A percentile compares a stretch with the other conserved stretches of the same genome.
These are phyloP conservation scores for Leucoagaricus sp. DNA, from an alignment of 1,284 basidiomycete genomes.

Conservation along the genomic window DNA sequence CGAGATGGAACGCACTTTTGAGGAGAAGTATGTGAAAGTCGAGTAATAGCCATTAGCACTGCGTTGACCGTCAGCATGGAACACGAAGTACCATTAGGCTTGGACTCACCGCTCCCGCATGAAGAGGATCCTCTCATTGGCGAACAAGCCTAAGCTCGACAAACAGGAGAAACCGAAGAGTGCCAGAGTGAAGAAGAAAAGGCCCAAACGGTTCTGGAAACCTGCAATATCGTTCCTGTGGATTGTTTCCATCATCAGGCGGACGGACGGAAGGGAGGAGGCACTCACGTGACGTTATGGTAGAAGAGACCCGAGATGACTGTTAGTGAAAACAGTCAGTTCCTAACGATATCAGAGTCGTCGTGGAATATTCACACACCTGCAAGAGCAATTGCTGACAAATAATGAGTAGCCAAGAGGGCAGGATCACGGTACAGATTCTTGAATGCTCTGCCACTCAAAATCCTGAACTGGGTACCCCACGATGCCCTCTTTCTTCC, in stretches of 20 bases:
- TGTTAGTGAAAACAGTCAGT: constrained; percentile 26
- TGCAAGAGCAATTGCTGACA: constrained; percentile 82
- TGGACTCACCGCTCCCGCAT: constrained; percentile 85
- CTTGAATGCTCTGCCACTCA: constrained; percentile 97
- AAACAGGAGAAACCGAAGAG: constrained; percentile 96
- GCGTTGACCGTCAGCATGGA: constrained; percentile 13
- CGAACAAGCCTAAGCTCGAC: constrained; percentile 90
- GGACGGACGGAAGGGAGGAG: constrained; percentile 1
- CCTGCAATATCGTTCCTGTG: constrained; percentile 86
- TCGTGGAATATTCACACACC: constrained; percentile 45
- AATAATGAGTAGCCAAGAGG: constrained; percentile 88
- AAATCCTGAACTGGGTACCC: constrained; percentile 88
- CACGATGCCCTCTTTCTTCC: constrained; percentile 86
- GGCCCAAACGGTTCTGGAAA: constrained; percentile 82
- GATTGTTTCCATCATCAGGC: neutral
- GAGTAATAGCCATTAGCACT: constrained; percentile 97
- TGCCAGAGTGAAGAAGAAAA: constrained; percentile 96
- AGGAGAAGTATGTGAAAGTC: constrained; percentile 92
- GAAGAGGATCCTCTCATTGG: constrained; percentile 92
- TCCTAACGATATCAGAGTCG: no score
- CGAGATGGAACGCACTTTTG: constrained; percentile 55
- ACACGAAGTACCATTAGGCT: neutral
- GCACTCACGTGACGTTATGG: constrained; percentile 68
- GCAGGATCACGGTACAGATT: constrained; percentile 95
- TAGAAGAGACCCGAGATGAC: constrained; percentile 85